A percentile compares a stretch with the other conserved stretches of the same genome.
phyloP scores from a whole-genome alignment of 148 eudicot genomes.

The Spergularia marina region DNA sequence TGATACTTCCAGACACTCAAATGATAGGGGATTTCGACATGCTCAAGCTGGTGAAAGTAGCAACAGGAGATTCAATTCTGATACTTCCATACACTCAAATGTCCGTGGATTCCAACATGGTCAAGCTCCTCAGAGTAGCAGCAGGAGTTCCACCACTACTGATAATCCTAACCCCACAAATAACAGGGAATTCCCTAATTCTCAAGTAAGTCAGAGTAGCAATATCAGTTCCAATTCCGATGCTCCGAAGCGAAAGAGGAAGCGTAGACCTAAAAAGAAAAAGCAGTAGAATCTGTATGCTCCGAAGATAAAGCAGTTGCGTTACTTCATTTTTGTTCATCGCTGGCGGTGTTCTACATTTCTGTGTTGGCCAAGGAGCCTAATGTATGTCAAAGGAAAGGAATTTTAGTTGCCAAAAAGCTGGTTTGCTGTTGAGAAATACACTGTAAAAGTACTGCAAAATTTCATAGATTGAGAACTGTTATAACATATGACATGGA shows the following conservation, averaged over 20 bases:
- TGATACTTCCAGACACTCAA: not conserved
- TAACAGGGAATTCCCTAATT: constrained; percentile 38
- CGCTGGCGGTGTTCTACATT: not conserved
- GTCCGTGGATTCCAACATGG: not conserved
- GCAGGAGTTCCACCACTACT: constrained; percentile 3
- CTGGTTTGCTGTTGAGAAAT: not conserved
- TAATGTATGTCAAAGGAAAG: not conserved
- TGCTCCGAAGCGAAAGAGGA: constrained; percentile 73
- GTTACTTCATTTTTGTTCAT: not conserved
- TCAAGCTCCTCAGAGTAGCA: not conserved
- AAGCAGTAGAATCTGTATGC: constrained; percentile 37
- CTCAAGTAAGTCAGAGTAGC: constrained; percentile 67
- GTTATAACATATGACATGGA: no score
- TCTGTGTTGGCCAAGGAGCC: not conserved
- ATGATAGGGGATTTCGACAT: constrained; percentile 35
- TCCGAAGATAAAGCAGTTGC: not conserved
- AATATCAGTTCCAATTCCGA: constrained; percentile 89
- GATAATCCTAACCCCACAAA: not conserved
- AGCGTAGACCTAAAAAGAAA: constrained; percentile 95
- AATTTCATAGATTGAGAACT: not conserved
- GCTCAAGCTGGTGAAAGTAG: constrained; percentile 62
- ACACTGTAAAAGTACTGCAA: not conserved
- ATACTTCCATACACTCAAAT: constrained; percentile 49
- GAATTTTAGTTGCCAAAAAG: not conserved
- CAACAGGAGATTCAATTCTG: constrained; percentile 75